Base-by-base conservation (phyloP, 805 yeast species). In the Hanseniaspora mollemarum region DNA sequence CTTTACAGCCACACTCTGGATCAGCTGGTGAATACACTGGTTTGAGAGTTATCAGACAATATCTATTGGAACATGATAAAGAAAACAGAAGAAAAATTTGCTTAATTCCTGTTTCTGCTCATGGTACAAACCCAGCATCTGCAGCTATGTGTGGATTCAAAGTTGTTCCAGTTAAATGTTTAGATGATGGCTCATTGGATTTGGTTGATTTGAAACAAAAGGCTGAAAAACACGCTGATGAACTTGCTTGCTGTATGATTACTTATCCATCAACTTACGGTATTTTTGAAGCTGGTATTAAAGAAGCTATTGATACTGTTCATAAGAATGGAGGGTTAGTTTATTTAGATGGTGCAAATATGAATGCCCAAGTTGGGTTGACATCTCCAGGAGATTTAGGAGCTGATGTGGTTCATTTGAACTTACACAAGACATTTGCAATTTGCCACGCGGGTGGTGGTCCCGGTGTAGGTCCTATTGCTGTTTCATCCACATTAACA, bases 361-460 rank as follows among this genome's bases (percentile, higher is more conserved):
- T 92, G 98, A 92, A 92, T 65, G 98, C 98, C 0, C 98, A 92
- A 70, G 95, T 92, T 44, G 98, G 98, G 13, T 73, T 92, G 54
- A 90, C 97, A 0, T 84, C 95, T 6, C 97, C 98, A 9, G 98
- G 97, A 53, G 96, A 87, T 62, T 71, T 92, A 58, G 97, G 96
- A 49, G 97, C 97, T 12, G 98, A 92, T 69, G 97, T 92, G 38
- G 92, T 98, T 67, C 98, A 92, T 62, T 75, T 92, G 71, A 92
- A 92, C 66, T 73, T 92, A 63, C 98, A 92, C 73, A 92, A 92
- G 71, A 92, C 98, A 0, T 92, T 92, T 72, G 87, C 96, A 42
- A 87, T 92, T 62, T 94, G 96, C 51, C 98, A 92, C 62, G 98
- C 98, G 62, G 98, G 98, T 63, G 98, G 98, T 64, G 98, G 98